Base-by-base conservation (phyloP, 2,329 filamentous ascomycete species). In the Pestalotiopsis sp. region DNA sequence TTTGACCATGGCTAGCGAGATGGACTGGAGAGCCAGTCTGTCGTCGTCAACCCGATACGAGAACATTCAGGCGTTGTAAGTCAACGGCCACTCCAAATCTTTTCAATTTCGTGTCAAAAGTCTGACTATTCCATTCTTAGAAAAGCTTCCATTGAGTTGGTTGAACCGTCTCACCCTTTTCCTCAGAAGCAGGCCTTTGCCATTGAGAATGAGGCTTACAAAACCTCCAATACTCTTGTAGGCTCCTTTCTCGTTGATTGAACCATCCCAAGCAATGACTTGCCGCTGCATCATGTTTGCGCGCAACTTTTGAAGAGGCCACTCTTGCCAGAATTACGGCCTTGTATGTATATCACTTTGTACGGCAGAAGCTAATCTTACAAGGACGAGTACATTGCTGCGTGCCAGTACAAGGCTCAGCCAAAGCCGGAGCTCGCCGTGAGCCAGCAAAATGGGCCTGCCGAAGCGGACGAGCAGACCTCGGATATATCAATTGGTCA, bases 181-280 rank as follows among this genome's bases (percentile, higher is more conserved):
- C 71, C 74, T 11, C 76, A 77, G 52, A 76, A 76, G 73, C 84
- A 75, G 52, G 93, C 93, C 23, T 91, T 91, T 75, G 79, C 85
- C 61, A 81, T 90, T 56, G 94, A 97, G 79, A 87, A 87, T 60
- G 84, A 86, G 12, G 88, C 90, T 13, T 92, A 89, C 73, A 84
- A 87, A 58, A 80, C 81, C 57, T 88, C 90, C 12, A 74, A 80
- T 27, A 89, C 88, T 45, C 80, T 85, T 75, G 92, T 92, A 84
- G 76, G 83, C 75, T 27, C 23, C 13, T 4, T 49, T 38, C 20
- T 36, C 14, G 63, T 14, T 20, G 31, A 36, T 36, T 31, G 6
- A 31, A 31, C 7, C 31, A 31, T 36, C 31, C 31, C 31, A 36
- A 36, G 7, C 38, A 25, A 49, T 41, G 64, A 7, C 20, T 52